Evolutionary conservation across 768 basidiomycete genomes (phyloP).

Genomic region (Lepiota brunneoincarnata): DNA sequence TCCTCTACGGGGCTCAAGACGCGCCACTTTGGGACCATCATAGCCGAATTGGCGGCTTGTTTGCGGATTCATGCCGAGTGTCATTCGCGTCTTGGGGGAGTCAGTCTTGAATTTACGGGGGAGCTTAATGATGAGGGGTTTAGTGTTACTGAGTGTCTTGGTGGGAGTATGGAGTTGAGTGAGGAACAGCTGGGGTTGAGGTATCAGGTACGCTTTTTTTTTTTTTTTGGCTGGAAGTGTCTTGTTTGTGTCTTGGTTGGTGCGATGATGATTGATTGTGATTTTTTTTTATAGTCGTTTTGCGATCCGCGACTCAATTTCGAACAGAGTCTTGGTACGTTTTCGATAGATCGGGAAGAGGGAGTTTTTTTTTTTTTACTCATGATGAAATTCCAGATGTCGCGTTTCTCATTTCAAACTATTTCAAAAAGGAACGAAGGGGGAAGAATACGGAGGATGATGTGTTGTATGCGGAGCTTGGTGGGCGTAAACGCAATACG

Average conservation of each 20-base stretch:
- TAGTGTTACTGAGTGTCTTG: conserved; percentile 95
- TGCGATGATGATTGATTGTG: not conserved
- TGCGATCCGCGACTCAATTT: conserved; percentile 95
- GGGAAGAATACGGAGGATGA: conserved; percentile 6
- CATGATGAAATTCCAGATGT: conserved; percentile 21
- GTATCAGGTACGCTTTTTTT: conserved; percentile 62
- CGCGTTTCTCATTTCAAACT: conserved; percentile 33
- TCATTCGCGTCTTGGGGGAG: conserved; percentile 75
- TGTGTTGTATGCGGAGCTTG: conserved; percentile 10
- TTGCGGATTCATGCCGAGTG: conserved; percentile 76
- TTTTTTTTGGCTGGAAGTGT: too few species aligned
- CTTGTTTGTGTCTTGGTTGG: not conserved
- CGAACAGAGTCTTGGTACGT: conserved; percentile 88
- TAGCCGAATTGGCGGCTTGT: conserved; percentile 80
- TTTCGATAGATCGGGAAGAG: not conserved
- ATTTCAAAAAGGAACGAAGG: conserved; percentile 28
- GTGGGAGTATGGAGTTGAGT: conserved; percentile 91
- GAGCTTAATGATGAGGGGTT: conserved; percentile 89
- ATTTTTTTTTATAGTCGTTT: conserved; percentile 54
- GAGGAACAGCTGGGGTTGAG: conserved; percentile 89
- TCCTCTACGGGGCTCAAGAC: conserved; percentile 85
- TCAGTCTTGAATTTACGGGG: conserved; percentile 91
- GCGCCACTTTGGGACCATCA: conserved; percentile 84
- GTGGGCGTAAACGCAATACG: conserved; percentile 10
- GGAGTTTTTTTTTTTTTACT: not conserved